These are phyloP conservation scores for Curvularia lunata DNA, from an alignment of 2,329 filamentous ascomycete species.

Conservation along the genomic window DNA sequence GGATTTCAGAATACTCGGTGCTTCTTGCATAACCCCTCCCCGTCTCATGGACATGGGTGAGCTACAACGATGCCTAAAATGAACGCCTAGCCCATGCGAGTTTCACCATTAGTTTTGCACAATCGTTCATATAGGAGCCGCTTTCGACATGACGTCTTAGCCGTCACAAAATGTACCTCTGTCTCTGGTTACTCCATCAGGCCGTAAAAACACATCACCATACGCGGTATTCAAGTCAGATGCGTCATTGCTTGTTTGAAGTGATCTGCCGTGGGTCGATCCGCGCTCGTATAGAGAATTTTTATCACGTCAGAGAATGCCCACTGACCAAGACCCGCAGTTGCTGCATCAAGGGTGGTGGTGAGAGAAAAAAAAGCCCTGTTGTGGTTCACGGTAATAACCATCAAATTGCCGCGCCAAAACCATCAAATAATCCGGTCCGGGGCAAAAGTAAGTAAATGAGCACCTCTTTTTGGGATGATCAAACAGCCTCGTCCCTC, in stretches of 20 bases:
- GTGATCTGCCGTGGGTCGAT: conserved; percentile 32
- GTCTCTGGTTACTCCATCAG: not conserved
- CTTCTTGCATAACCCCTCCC: not conserved
- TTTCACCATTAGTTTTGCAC: not conserved
- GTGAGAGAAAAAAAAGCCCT: not conserved
- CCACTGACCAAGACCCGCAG: conserved; percentile 5
- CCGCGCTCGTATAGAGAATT: conserved; percentile 31
- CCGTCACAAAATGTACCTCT: not conserved
- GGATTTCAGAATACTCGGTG: not conserved
- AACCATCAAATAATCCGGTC: not conserved
- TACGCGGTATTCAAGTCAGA: conserved; percentile 27
- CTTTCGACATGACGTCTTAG: not conserved
- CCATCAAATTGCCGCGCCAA: conserved; percentile 1
- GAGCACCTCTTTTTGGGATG: conserved; percentile 5
- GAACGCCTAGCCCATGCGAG: not conserved
- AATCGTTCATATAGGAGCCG: not conserved
- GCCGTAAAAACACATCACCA: conserved; percentile 19
- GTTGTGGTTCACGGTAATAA: not conserved
- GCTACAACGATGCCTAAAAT: not conserved
- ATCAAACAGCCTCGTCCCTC: conserved; percentile 8
- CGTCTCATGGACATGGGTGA: not conserved
- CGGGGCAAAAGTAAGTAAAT: not conserved
- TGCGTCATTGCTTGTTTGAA: conserved; percentile 14
- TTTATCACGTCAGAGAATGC: not conserved
- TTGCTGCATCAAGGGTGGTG: not conserved